phyloP scores from a whole-genome alignment of 2,329 filamentous ascomycete species.

The Cyphellophora attinorum region DNA sequence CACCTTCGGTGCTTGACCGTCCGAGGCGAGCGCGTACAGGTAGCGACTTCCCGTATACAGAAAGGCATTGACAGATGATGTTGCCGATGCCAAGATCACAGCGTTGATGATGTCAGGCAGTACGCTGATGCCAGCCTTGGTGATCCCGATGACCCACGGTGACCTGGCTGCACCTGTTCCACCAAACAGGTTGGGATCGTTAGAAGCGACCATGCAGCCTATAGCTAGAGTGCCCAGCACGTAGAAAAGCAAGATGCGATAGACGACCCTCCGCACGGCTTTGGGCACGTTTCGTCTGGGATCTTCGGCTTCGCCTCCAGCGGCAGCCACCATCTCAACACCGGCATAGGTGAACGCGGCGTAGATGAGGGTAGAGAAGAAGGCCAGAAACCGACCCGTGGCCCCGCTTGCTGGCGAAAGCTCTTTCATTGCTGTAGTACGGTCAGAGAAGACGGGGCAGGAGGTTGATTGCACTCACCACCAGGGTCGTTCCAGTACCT shows the following conservation, averaged over 20 bases:
- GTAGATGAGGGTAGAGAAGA: conserved; percentile 26
- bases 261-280: conserved; percentile 33
- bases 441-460: too few relatives aligned
- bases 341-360: conserved; percentile 33
- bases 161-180: conserved; percentile 39
- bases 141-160: conserved; percentile 32
- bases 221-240: conserved; percentile 61
- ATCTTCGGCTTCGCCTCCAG: conserved; percentile 37
- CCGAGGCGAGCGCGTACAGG: conserved; percentile 23
- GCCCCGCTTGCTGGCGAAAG: conserved; percentile 16
- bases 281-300: conserved; percentile 28
- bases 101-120: conserved; percentile 68
- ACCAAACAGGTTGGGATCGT: conserved; percentile 39
- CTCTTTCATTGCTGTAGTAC: conserved; percentile 41
- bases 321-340: conserved; percentile 41
- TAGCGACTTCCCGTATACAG: conserved; percentile 24
- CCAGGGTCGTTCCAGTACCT: conserved; percentile 46
- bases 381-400: conserved; percentile 28
- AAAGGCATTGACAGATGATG: conserved; percentile 38
- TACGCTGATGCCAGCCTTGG: conserved; percentile 52
- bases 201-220: conserved; percentile 65
- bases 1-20: conserved; percentile 42
- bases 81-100: conserved; percentile 62
- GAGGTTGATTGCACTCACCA: too few relatives aligned
- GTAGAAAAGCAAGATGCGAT: conserved; percentile 64